Conservation (phyloP, 257 asterid species). For the Solanum paucissectum region DNA sequence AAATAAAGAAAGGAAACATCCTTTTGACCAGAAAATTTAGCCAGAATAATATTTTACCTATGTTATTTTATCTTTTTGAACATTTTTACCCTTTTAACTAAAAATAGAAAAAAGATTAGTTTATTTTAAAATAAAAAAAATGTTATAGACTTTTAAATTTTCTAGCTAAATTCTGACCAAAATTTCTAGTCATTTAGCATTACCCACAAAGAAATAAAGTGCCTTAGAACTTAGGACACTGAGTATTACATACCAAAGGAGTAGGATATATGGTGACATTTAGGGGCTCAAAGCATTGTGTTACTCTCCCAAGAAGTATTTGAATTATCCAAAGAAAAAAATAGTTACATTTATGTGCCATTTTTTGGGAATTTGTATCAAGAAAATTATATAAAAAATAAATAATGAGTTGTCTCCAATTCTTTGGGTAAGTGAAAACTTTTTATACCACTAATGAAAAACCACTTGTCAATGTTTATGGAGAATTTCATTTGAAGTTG, state of each 20-base stretch:
- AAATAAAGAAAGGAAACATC: too few relatives aligned
- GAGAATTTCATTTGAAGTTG: neutral
- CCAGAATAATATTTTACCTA: too few relatives aligned
- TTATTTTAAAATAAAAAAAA: too few relatives aligned
- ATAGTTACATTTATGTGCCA: neutral
- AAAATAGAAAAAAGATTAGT: too few relatives aligned
- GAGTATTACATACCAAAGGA: conserved; percentile 12
- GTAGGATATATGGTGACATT: conserved; percentile 14
- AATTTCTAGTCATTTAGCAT: too few relatives aligned
- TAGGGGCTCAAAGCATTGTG: conserved; percentile 52
- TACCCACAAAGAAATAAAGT: neutral
- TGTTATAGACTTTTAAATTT: too few relatives aligned
- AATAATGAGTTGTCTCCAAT: conserved; percentile 1
- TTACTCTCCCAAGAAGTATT: conserved; percentile 28
- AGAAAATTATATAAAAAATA: neutral
- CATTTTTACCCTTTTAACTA: too few relatives aligned
- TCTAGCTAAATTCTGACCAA: too few relatives aligned
- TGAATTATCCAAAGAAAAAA: conserved; percentile 7
- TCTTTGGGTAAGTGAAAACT: neutral
- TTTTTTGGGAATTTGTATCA: neutral
- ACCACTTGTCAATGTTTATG: neutral
- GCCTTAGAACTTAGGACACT: conserved; percentile 12
- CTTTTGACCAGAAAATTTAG: too few relatives aligned
- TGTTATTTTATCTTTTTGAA: too few relatives aligned
- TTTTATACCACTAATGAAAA: neutral